Evolutionary conservation across 2,329 filamentous ascomycete genomes (phyloP), one percentile per base, ranked within the genome.

Genomic region (Colletotrichum paranaense): DNA sequence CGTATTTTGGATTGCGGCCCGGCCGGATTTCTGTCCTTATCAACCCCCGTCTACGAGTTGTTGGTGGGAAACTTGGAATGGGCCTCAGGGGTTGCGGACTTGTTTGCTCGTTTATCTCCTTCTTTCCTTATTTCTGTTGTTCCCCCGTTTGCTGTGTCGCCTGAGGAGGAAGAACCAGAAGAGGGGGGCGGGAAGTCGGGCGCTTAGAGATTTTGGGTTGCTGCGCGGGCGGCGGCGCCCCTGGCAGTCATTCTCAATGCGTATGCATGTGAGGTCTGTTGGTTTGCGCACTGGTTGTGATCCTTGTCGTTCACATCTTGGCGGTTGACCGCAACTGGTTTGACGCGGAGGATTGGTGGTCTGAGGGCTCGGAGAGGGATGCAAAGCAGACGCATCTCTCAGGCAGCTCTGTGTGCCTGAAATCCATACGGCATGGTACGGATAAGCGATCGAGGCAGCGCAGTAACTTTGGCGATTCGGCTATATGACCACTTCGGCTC

Each of bases 1-100:
- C 74, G 57, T 92, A 86, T 3, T 81, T 74, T 75, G 86, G 88
- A 22, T 8, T 2, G 49, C 62, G 32, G 16, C 24, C n/a, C 2
- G 46, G 32, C 32, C 19, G 62, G 56, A 26, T 1, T 49, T 30
- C 30, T 56, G 55, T 67, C 19, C 42, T 67, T 60, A 46, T 42
- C 1, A 52, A 57, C 49, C 35, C 35, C 28, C 26, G 12, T 49
- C 22, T 19, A n/a, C 5, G 4, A 24, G 6, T 24, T 49, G 59
- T 46, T 32, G 5, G 14, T 7, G 53, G 19, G 1, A 16, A 38
- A 38, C 35, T 38, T 16, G 35, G 12, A 38, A 38, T 0, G 4
- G 12, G 24, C 7, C 42, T 9, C 42, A 46, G 42, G 42, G 42
- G 42, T 46, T 46, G 42, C 42, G 42, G 42, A 11, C 49, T 53